Conservation (phyloP, 345 rosid genomes). For the Citrus unshiu region DNA sequence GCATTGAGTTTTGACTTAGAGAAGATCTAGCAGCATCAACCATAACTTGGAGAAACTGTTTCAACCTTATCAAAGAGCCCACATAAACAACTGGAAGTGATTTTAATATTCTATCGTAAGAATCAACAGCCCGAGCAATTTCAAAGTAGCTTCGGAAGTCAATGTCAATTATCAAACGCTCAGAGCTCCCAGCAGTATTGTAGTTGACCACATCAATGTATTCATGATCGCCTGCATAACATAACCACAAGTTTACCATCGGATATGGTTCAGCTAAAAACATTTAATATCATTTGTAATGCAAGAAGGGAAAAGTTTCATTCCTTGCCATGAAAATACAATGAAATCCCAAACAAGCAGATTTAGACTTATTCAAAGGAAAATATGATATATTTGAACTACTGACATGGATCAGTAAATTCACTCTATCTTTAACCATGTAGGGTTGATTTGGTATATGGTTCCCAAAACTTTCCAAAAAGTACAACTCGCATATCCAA, state of each 20-base stretch:
- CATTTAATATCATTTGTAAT: not conserved
- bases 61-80: slow-evolving; percentile 58
- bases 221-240: slow-evolving; percentile 76
- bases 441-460: not conserved
- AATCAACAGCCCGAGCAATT: slow-evolving; percentile 90
- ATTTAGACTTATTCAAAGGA: not conserved
- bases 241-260: not conserved
- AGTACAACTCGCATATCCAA: not conserved
- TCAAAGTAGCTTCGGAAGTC: slow-evolving; percentile 93
- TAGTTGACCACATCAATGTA: slow-evolving; percentile 67
- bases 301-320: not conserved
- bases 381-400: not conserved
- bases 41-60: slow-evolving; percentile 81
- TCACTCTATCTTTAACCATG: not conserved
- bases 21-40: slow-evolving; percentile 80
- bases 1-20: slow-evolving; percentile 91
- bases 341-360: not conserved
- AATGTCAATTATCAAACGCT: slow-evolving; percentile 73
- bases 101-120: slow-evolving; percentile 69
- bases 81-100: slow-evolving; percentile 74
- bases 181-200: slow-evolving; percentile 41
- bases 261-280: not conserved
- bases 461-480: not conserved
- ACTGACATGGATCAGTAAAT: not conserved
- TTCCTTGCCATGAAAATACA: not conserved